Base-by-base conservation (phyloP, 1,284 basidiomycete genomes). In the Leccinum pachyderme region DNA sequence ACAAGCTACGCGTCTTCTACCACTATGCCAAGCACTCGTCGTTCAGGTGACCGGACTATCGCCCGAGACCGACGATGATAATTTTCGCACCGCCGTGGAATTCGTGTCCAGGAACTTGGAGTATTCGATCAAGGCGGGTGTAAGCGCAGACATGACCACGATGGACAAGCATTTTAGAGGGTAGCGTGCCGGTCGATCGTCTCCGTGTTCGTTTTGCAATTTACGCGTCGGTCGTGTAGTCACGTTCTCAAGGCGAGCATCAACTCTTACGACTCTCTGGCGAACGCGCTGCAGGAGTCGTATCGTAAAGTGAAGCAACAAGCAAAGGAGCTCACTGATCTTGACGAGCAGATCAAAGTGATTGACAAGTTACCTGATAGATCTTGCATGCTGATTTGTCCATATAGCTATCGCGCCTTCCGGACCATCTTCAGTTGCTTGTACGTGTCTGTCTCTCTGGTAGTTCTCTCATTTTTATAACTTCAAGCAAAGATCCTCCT, bases 351-450 rank as follows among this genome's bases (percentile, higher is more conserved):
- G 46, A 82, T 91, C 13, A 83, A 84, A 64, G 84, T 83, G 59
- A 60, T 1, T 18, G 27, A 1, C 35, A 4, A 11, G n/a, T n/a
- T 45, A 22, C 15, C 6, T 6, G n/a, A 47, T 5, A 1, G 6
- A 49, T 39, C 5, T 35, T 8, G 5, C 48, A 25, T 48, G 5
- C 52, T 62, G 50, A 68, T 48, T 12, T 5, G 18, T 24, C 51
- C 39, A 2, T 46, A 8, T 55, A 87, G 86, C 66, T 73, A 51
- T 78, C 82, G 12, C 81, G 73, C 51, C 72, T 90, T 28, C 84
- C 87, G 3, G 81, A 83, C 61, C 87, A 90, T 69, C 65, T 91
- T 4, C 85, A 87, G 54, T 75, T 91, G 47, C 74, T 91, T 52
- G 88, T 89, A 69, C 58, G 80, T 48, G n/a, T 18, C 28, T 18